A percentile compares a stretch with the other conserved stretches of the same genome.
phyloP scores from a whole-genome alignment of 352 stramenopile genomes.

The Globisporangium emineosum region DNA sequence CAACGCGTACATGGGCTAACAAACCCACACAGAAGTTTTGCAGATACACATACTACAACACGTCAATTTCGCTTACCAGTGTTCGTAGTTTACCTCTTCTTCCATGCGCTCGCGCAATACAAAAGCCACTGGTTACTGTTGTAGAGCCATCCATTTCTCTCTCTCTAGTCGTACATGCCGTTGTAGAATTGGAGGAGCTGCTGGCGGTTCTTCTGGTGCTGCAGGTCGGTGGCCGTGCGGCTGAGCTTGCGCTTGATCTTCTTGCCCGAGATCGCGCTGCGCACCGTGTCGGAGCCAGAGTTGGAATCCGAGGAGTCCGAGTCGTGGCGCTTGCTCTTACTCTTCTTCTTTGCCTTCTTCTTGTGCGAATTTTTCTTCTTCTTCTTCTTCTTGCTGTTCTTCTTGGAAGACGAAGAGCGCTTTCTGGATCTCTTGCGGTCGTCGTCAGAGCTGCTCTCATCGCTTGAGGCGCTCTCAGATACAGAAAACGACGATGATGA shows the following conservation, averaged over 20 bases:
- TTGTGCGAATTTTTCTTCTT: slow-evolving; percentile 36
- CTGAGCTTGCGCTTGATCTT: slow-evolving; percentile 84
- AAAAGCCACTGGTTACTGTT: slow-evolving; percentile 2
- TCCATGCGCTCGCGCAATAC: background rate
- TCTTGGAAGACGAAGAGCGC: slow-evolving; percentile 22
- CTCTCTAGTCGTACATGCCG: slow-evolving; percentile 72
- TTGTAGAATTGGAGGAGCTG: slow-evolving; percentile 88
- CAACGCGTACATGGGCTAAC: slow-evolving; percentile 29
- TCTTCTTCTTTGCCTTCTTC: slow-evolving; percentile 32
- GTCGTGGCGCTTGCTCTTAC: slow-evolving; percentile 25
- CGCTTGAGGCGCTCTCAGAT: slow-evolving; percentile 25
- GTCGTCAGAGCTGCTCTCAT: slow-evolving; percentile 19
- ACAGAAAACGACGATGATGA: slow-evolving; percentile 23
- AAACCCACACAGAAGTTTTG: slow-evolving; percentile 6
- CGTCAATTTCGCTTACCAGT: background rate
- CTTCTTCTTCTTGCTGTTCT: slow-evolving; percentile 31
- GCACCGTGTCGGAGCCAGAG: slow-evolving; percentile 64
- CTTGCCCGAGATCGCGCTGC: slow-evolving; percentile 82
- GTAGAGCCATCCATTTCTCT: too few relatives aligned
- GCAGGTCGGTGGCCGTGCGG: slow-evolving; percentile 49
- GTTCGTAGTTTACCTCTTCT: slow-evolving; percentile 4
- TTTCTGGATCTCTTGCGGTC: slow-evolving; percentile 12
- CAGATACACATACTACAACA: background rate
- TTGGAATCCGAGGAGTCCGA: slow-evolving; percentile 26
- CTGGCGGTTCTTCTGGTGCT: slow-evolving; percentile 70